Evolutionary conservation across 768 basidiomycete genomes (phyloP), one percentile per base, ranked within the genome.

Genomic region (Fibroporia radiculosa): DNA sequence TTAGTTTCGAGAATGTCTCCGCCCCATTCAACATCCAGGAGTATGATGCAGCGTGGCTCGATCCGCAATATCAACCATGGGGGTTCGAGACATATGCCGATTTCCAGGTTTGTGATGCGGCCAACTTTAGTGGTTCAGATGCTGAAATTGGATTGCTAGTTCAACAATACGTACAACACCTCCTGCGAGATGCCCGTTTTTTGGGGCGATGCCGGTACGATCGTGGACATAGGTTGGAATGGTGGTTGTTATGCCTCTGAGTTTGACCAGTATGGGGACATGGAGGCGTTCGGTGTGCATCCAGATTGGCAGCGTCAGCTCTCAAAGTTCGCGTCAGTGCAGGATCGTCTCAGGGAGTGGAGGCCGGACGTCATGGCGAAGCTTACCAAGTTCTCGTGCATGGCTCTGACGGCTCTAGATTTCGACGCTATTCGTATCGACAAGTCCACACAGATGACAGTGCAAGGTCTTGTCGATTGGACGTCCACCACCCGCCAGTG

Each of bases 241-340:
- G 66, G 73, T 40, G 92, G 92, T 16, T 96, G 93, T 62, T 69
- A 82, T 51, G 60, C 66, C 12, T 92, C 88, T 14, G 90, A 93
- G 50, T 93, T 95, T 54, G 93, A 96, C 64, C 92, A 95, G 49
- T 96, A 86, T 54, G 93, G 93, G 50, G 93, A 96, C 66, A 90
- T 91, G 79, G 93, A 96, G 63, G 93, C 93, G 51, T 95, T 95
- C 60, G 93, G 93, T 82, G 92, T 96, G 24, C 87, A 90, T 65
- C 88, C 86, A 35, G 84, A 90, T 66, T 92, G 81, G 86, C 78
- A 95, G 59, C 92, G 93, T 73, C 87, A 96, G 62, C 69, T 96
- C 18, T 79, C 90, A 53, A 96, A 96, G 60, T 95, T 95, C 63
- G 91, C 93, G 28, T 93, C 92, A 45, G 93, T 95, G 3, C 93